These are phyloP conservation scores for Capsicum baccatum DNA, from an alignment of 257 asterid genomes.

Conservation along the genomic window DNA sequence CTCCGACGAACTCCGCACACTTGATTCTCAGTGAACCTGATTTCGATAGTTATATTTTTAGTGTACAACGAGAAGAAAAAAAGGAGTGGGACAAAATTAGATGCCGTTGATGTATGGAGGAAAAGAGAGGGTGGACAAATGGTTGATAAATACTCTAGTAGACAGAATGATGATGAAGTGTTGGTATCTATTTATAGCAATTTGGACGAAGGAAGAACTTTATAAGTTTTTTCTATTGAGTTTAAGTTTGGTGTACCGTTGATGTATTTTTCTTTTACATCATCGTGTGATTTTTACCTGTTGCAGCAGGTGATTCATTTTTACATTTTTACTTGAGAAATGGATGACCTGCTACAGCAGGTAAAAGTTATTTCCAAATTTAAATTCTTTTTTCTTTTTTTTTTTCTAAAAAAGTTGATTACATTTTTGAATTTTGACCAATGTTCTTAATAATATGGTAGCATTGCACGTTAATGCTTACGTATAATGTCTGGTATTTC, in stretches of 20 bases:
- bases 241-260: too few relatives aligned
- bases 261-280: too few relatives aligned
- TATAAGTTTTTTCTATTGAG: not conserved
- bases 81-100: not conserved
- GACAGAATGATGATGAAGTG: constrained; percentile 38
- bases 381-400: too few relatives aligned
- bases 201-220: constrained; percentile 35
- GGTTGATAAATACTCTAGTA: constrained; percentile 24
- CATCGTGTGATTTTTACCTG: too few relatives aligned
- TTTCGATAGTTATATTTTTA: too few relatives aligned
- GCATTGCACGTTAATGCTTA: constrained; percentile 76
- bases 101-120: not conserved
- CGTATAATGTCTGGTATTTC: constrained; percentile 50
- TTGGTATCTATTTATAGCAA: constrained; percentile 56
- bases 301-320: too few relatives aligned
- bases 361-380: too few relatives aligned
- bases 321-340: too few relatives aligned
- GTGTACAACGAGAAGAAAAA: too few relatives aligned
- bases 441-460: constrained; percentile 45
- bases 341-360: too few relatives aligned
- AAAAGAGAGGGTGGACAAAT: constrained; percentile 24
- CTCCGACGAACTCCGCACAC: not conserved
- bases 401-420: not conserved
- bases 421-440: constrained; percentile 44
- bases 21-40: not conserved